Evolutionary conservation across 768 basidiomycete genomes (phyloP), one percentile per base, ranked within the genome.

Genomic region (Fibroporia radiculosa): DNA sequence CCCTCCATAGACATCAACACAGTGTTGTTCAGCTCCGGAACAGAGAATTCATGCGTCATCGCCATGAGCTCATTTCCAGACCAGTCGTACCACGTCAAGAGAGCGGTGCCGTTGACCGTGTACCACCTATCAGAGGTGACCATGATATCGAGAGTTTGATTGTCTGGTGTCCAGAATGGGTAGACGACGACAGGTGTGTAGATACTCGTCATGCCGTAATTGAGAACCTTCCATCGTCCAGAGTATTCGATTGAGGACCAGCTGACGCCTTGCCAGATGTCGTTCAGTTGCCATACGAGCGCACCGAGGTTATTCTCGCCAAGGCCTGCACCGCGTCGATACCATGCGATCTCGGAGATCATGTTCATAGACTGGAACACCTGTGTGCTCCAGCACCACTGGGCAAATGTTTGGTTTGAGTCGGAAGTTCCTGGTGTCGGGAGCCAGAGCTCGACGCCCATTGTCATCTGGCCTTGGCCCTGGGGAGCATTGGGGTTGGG

Each of bases 301-400:
- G 72, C 74, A 7, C 77, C 78, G 24, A 80, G 64, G 57, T 78
- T 78, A 51, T 78, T 73, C 59, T 78, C 76, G 45, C 71, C 70
- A 37, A 66, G 65, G 6, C 77, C 77, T 0, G 78, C 74, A n/a
- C 77, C 76, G 26, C 70, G 73, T 27, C 78, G 65, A 59, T 80
- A 80, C 66, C 69, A 80, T 5, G 75, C 70, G 32, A 78, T 70
- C 54, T 80, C 64, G n/a, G 75, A 66, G n/a, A 70, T 65, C 66
- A 78, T 77, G 35, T 73, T 71, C 68, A 79, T 70, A 16, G 72
- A 63, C 50, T 78, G 78, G 71, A 78, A 78, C 16, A 78, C 50
- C 51, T 79, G 78, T 3, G 77, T 78, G 57, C 74, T 76, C 65
- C 69, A 80, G 58, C 74, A 78, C 77, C 77, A 78, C 53, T 78